A percentile compares a stretch with the other conserved stretches of the same genome.
These are phyloP conservation scores for Populus tremula DNA, from an alignment of 345 rosid genomes.

Conservation along the genomic window DNA sequence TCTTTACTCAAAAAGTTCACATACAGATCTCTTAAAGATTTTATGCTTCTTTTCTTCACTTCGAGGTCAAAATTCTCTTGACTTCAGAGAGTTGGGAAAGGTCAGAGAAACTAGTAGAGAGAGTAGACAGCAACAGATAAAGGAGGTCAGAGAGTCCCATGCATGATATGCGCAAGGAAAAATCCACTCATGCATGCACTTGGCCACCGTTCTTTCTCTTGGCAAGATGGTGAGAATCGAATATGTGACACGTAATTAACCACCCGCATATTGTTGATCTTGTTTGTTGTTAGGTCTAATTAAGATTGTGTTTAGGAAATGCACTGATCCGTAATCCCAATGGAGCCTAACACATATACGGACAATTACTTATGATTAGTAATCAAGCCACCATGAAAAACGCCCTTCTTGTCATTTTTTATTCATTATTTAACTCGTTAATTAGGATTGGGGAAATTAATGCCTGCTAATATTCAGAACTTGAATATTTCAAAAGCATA, in stretches of 20 bases:
- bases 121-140: background rate
- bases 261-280: too few species aligned
- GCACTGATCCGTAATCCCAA: background rate
- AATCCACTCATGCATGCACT: background rate
- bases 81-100: background rate
- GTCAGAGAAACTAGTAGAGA: background rate
- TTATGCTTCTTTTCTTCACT: background rate
- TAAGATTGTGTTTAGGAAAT: background rate
- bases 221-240: background rate
- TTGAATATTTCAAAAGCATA: background rate
- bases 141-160: background rate
- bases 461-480: background rate
- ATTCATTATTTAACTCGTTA: background rate
- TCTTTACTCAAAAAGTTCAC: background rate
- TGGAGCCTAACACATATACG: background rate
- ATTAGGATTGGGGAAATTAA: background rate
- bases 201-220: background rate
- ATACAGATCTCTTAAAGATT: background rate
- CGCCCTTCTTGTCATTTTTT: background rate
- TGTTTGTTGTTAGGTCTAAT: background rate
- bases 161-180: background rate
- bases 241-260: background rate
- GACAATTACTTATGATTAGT: too few species aligned
- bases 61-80: background rate
- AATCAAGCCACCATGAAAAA: background rate